Evolutionary conservation across 2,329 filamentous ascomycete genomes (phyloP), one percentile per base, ranked within the genome.

Genomic region (Alternaria sp.): DNA sequence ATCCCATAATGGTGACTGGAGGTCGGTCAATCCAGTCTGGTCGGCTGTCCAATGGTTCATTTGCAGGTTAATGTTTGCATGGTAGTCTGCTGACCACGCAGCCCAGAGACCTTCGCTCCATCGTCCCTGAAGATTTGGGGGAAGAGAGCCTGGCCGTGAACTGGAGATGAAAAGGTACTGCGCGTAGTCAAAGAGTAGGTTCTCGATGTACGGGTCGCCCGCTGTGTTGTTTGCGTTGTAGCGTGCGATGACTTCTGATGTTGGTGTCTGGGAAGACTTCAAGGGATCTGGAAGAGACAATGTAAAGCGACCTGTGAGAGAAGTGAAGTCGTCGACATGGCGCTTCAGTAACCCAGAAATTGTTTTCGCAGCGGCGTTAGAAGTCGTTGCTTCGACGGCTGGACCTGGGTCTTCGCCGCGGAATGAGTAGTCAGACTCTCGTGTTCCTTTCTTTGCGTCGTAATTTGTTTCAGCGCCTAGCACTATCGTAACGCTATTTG

Each of bases 21-120:
- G 78, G 1, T 74, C 75, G 0, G 79, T 80, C 0, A 87, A 73
- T 0, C 85, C 85, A 0, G 84, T 86, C 53, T 85, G 80, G 34
- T 87, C 84, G 3, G 82, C 81, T 2, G 76, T 68, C 86, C 86
- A 88, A 65, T 88, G 82, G 59, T 88, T 88, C 86, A 88, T 88
- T 63, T 88, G 84, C 0, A 88, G 57, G 57, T 88, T 88, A 66
- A 88, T 87, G 61, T 88, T 85, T 39, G 82, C 78, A 53, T 87
- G 85, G 57, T 87, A 88, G 64, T 88, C 85, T 3, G 78, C 82
- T 12, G 81, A 80, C 86, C 86, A 87, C 0, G 82, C 80, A 4
- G 81, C 76, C 0, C 65, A 64, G 3, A 84, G 69, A 0, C 78
- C 71, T 44, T 84, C 80, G 5, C 81, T 82, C 87, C 86, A 88